phyloP scores from a whole-genome alignment of 2,329 filamentous ascomycete species.

The Penicillium palitans region DNA sequence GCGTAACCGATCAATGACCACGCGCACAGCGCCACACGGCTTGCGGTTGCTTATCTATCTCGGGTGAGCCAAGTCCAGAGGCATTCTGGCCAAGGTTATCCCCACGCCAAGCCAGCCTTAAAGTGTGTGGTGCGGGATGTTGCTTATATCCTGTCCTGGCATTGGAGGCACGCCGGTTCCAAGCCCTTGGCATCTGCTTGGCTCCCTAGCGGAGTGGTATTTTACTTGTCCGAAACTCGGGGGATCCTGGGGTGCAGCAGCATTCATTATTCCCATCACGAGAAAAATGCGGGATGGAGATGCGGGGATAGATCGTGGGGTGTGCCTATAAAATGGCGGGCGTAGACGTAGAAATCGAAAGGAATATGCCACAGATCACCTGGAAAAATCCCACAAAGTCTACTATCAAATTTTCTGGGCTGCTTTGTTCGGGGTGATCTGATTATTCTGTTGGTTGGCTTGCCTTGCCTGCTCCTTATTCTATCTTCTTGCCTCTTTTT shows the following conservation, averaged over 20 bases:
- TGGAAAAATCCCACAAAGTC: not conserved
- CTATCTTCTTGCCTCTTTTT: not conserved
- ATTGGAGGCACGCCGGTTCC: conserved; percentile 19
- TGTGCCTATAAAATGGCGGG: conserved; percentile 16
- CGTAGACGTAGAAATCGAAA: not conserved
- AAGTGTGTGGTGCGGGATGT: conserved; percentile 8
- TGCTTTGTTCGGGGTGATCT: not conserved
- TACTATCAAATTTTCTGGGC: not conserved
- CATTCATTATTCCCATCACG: conserved; percentile 6
- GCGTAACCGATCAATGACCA: conserved; percentile 11
- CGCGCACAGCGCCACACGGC: conserved; percentile 8
- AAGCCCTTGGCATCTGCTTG: conserved; percentile 29
- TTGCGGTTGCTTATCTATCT: conserved; percentile 2
- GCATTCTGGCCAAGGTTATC: conserved; percentile 10
- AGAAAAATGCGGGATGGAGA: conserved; percentile 15
- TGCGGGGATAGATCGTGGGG: conserved; percentile 11
- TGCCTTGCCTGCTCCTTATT: not conserved
- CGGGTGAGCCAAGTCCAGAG: conserved; percentile 15
- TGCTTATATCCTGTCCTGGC: conserved; percentile 7
- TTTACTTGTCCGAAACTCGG: conserved; percentile 13
- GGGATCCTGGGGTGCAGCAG: conserved; percentile 8
- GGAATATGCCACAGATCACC: not conserved
- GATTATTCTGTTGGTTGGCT: not conserved
- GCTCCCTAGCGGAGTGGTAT: conserved; percentile 19
- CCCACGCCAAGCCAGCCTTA: conserved; percentile 17